phyloP scores from a whole-genome alignment of 2,329 filamentous ascomycete species.

The Botrytis galanthina region DNA sequence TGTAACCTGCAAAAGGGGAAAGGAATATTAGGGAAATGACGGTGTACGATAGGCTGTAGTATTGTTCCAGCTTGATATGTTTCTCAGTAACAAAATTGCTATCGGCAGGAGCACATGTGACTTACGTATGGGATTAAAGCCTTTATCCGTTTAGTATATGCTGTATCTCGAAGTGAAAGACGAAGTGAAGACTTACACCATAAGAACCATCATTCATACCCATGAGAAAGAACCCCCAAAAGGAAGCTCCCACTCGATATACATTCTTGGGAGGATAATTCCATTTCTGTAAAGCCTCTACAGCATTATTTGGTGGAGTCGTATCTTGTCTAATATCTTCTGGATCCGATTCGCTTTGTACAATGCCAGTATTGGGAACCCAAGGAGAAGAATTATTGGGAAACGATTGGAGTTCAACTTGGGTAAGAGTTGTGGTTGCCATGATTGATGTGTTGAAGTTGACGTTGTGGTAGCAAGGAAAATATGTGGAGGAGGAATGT shows the following conservation, averaged over 20 bases:
- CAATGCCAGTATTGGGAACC: not conserved
- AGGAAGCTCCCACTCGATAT: constrained; percentile 57
- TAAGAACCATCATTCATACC: constrained; percentile 26
- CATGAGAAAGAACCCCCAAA: constrained; percentile 62
- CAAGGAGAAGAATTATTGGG: not conserved
- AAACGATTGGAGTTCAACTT: not conserved
- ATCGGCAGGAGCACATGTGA: not conserved
- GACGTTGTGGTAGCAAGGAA: not conserved
- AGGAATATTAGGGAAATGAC: constrained; percentile 66
- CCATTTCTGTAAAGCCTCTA: constrained; percentile 53
- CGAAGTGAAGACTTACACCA: constrained; percentile 24
- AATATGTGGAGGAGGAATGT: not conserved
- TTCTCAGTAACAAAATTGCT: not conserved
- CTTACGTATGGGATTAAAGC: constrained; percentile 46
- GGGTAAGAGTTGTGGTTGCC: not conserved
- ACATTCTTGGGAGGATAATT: constrained; percentile 59
- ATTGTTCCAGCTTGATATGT: constrained; percentile 36
- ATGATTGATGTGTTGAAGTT: not conserved
- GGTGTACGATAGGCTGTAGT: constrained; percentile 61
- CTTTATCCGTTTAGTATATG: constrained; percentile 31
- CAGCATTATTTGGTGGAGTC: not conserved
- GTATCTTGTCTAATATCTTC: constrained; percentile 17
- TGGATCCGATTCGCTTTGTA: not conserved
- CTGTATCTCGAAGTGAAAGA: not conserved
- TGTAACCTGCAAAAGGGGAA: constrained; percentile 64